Evolutionary conservation across 768 basidiomycete species (phyloP), one percentile per base, ranked within the genome.

Genomic region (Trametes coccinea): DNA sequence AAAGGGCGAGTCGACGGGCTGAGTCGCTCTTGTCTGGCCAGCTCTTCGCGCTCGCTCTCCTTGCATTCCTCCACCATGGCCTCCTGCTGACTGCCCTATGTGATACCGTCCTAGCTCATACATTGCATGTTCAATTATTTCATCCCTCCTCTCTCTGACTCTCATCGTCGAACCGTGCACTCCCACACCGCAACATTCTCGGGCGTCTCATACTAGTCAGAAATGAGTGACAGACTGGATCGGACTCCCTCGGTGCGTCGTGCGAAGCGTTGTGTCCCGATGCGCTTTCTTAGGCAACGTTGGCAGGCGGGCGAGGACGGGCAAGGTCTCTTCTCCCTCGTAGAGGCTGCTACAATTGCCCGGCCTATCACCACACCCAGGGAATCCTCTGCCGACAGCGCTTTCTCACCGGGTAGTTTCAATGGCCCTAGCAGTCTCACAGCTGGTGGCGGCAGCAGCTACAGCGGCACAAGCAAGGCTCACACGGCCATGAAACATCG

Each of bases 401-500:
- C 57, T 4, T 37, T 59, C 39, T 52, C 63, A 47, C 40, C 64
- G 60, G 46, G 51, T 65, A 53, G 61, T 66, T 63, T 64, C 67
- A 62, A 57, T n/a, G 62, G 71, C 30, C 56, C 67, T 13, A 69
- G 72, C 50, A 68, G 73, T 64, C 59, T 74, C 48, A 48, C 59
- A 5, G 44, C 48, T n/a, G 67, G 67, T 9, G 64, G 73, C 6
- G 72, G 71, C 44, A 64, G 69, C 55, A 72, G 59, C 33, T 5
- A 70, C 17, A 56, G 56, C 13, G 44, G 63, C 65, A 55, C 68
- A 55, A 52, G 58, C 58, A 73, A 69, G 70, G 66, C 64, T 3
- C 73, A 74, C 39, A 64, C 66, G 48, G 69, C 69, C 10, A 64
- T 65, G 60, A 82, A 88, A 67, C 88, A 90, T 71, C 84, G 90